Evolutionary conservation across 768 basidiomycete genomes (phyloP), one percentile per base, ranked within the genome.

Genomic region (Grammothele lineata): DNA sequence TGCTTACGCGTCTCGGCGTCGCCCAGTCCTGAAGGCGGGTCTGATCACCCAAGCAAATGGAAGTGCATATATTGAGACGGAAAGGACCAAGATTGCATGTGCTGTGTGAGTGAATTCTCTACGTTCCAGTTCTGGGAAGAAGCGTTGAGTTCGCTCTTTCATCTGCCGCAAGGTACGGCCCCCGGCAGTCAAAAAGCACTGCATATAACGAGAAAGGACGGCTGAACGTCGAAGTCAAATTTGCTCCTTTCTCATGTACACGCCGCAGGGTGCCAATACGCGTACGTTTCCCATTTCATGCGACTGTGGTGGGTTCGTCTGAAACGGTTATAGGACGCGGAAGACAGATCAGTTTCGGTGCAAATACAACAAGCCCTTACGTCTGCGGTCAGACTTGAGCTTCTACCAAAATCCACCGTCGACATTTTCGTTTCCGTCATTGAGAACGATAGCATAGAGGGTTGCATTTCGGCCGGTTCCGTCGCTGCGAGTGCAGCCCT

Each of bases 151-250:
- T 36, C 24, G n/a, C 33, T 21, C 25, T 35, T 15, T 40, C 12
- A 14, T 26, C 12, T 19, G 38, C 22, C 17, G 26, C 18, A 51
- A 90, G 88, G 21, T 92, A 91, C 65, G 87, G 90, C 4, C 90
- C 90, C 17, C 81, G 90, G 46, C 90, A 92, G 59, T 83, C 86
- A 23, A 91, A 87, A 72, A 87, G 77, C 43, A 73, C 74, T 12
- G 66, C 80, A 3, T 99, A 94, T 62, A 92, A 76, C 52, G 95
- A 97, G 57, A 85, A 80, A 48, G 96, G 95, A 1, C 79, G 78
- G 43, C 67, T 99, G 42, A 97, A 92, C 50, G 88, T 99, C 6
- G 94, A 98, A 67, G 90, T 98, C 42, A 97, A 97, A 67, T 97
- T 94, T 58, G 79, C 94, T 2, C 96, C 96, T 0, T 99, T 95